Percentiles rank a stretch among this genome's conserved stretches.
Conservation (phyloP, 2,329 filamentous ascomycete species). For the Bretziella fagacearum region DNA sequence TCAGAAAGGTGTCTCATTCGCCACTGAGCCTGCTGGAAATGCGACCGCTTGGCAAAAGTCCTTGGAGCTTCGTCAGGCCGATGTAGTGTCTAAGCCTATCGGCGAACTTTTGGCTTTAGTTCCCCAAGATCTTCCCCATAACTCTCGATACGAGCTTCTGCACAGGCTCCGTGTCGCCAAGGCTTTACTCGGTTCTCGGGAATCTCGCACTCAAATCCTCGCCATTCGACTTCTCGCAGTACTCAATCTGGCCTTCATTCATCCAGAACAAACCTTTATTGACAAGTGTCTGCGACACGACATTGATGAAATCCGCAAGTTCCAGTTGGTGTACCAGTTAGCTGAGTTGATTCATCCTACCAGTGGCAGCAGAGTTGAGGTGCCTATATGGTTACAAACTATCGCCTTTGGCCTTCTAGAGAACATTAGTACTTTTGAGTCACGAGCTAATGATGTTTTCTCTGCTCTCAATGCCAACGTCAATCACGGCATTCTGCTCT, state of each 20-base stretch:
- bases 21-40: slow-evolving; percentile 17
- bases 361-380: slow-evolving; percentile 39
- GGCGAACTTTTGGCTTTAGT: slow-evolving; percentile 39
- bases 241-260: slow-evolving; percentile 80
- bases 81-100: slow-evolving; percentile 33
- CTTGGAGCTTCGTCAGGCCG: slow-evolving; percentile 41
- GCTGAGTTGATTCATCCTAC: slow-evolving; percentile 81
- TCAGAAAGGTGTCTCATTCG: slow-evolving; percentile 25
- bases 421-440: slow-evolving; percentile 63
- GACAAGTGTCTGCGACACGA: slow-evolving; percentile 78
- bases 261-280: slow-evolving; percentile 65
- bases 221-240: slow-evolving; percentile 72
- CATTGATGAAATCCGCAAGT: slow-evolving; percentile 69
- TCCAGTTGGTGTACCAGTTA: slow-evolving; percentile 82
- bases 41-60: slow-evolving; percentile 32
- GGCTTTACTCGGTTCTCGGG: slow-evolving; percentile 49
- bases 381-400: slow-evolving; percentile 65
- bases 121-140: slow-evolving; percentile 49
- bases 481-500: slow-evolving; percentile 88
- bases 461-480: slow-evolving; percentile 89
- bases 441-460: slow-evolving; percentile 64
- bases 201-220: slow-evolving; percentile 58
- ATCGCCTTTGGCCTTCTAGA: slow-evolving; percentile 69
- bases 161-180: slow-evolving; percentile 71
- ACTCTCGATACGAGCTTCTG: slow-evolving; percentile 68